Evolutionary conservation across 305 asterid species (phyloP).

Genomic region (Stenogyne calaminthoides): DNA sequence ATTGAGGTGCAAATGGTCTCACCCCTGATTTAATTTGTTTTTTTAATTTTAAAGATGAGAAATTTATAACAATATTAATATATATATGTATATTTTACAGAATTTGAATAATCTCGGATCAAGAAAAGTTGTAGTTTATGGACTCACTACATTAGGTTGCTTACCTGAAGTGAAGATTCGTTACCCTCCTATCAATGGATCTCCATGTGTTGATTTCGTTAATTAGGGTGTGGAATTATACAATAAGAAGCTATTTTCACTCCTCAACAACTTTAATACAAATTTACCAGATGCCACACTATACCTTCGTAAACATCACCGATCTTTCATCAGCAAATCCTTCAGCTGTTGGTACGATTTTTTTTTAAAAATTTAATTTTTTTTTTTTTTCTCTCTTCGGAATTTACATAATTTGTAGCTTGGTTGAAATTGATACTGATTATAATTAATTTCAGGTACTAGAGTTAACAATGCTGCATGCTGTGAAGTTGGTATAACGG

Average conservation of each 20-base stretch:
- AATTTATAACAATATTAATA: too few species aligned
- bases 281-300: background rate
- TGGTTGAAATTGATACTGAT: background rate
- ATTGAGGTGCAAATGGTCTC: too few species aligned
- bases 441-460: background rate
- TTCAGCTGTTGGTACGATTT: background rate
- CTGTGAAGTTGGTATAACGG: background rate
- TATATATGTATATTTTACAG: background rate
- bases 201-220: background rate
- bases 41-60: too few species aligned
- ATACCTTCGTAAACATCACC: background rate
- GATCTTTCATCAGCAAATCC: background rate
- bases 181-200: background rate
- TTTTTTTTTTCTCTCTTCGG: too few species aligned
- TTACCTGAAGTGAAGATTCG: background rate
- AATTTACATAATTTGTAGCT: too few species aligned
- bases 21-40: too few species aligned
- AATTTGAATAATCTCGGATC: background rate
- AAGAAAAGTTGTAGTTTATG: background rate
- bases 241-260: background rate
- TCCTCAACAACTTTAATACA: background rate
- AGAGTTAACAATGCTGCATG: background rate
- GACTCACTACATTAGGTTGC: background rate
- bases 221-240: background rate
- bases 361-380: too few species aligned